Base-by-base conservation (phyloP, 768 basidiomycete species). In the Lactarius pseudohatsudake region DNA sequence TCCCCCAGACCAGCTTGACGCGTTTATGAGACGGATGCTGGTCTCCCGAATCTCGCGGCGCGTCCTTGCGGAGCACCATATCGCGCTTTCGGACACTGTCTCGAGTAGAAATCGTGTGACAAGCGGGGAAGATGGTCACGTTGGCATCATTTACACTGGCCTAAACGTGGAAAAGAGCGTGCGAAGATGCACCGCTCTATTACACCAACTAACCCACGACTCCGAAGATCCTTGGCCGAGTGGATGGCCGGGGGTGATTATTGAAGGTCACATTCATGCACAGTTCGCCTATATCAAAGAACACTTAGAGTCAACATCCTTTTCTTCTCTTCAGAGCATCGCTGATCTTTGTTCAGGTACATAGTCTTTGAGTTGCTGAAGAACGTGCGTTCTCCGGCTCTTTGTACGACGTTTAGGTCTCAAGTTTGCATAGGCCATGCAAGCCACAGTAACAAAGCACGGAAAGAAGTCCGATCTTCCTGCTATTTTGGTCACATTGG, bases 11-110 rank as follows among this genome's bases (percentile, higher is more conserved):
- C 82, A 84, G 47, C 81, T 96, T 15, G 93, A 95, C 75, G 82
- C 90, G 2, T 93, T 94, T 75, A 92, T 94, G 89, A 85, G 87
- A 28, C 86, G 93, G 28, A 96, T 96, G 94, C 83, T 96, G 11
- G 84, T 93, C 58, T 95, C 94, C 2, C 84, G 94, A 61, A 94
- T 95, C 75, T 94, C 93, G 15, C 84, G 94, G 26, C 86, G 94
- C 38, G 94, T 96, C 38, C 82, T 96, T 28, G 91, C 87, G 4
- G 92, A 95, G 74, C 94, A 96, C 70, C 94, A 96, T 71, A 85
- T 95, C 61, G 90, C 92, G 1, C 80, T 96, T 6, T 90, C 92
- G 8, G 81, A 84, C 64, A 83, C 82, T 32, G 80, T 85, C 64
- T 75, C 77, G 40, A 68, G 67, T 22, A 76, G 64, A 75, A 70